Base-by-base conservation (phyloP, 169 alveolate genomes). In the Eimeria maxima region DNA sequence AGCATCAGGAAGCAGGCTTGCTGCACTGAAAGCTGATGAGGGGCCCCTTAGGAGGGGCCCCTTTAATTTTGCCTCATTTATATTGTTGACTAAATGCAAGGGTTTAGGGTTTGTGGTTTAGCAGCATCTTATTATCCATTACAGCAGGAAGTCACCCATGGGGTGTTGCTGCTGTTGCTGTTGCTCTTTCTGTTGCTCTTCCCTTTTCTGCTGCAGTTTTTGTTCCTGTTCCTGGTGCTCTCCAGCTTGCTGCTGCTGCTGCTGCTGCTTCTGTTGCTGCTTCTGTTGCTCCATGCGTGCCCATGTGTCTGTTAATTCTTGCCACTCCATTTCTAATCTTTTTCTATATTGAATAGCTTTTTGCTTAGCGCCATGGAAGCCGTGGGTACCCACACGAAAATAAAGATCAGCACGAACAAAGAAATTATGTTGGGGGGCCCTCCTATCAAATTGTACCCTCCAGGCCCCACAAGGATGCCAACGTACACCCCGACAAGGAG, bases 391-490 rank as follows among this genome's bases (percentile, higher is more conserved):
- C 16, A 96, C 97, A 6, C 98, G 96, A 81, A 98, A 97, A 95
- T 98, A 97, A 57, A 98, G 74, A 57, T 96, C 97, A 88, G 98
- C 97, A 84, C 97, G 97, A 71, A 98, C 99, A 93, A 97, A 98
- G 97, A 98, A 98, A 97, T 98, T 98, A 67, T 97, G 97, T 67
- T 98, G 98, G 95, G 96, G 95, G 94, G 97, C 97, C 73, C 98
- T 94, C 90, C 97, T 93, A 88, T 97, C 90, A 95, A 98, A 98
- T 89, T 97, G 98, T 55, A 98, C 99, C 44, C 98, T 97, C 99
- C 99, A 98, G 55, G 98, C 97, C 22, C 99, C 99, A 76, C 97
- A 92, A 55, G 99, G 98, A 94, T 98, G 99, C 99, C 99, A 98
- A 88, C 99, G 97, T 93, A 98, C 99, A 6, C 99, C 99, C 78